These are phyloP conservation scores for Anacardium occidentale DNA, from an alignment of 345 rosid species.

Conservation along the genomic window DNA sequence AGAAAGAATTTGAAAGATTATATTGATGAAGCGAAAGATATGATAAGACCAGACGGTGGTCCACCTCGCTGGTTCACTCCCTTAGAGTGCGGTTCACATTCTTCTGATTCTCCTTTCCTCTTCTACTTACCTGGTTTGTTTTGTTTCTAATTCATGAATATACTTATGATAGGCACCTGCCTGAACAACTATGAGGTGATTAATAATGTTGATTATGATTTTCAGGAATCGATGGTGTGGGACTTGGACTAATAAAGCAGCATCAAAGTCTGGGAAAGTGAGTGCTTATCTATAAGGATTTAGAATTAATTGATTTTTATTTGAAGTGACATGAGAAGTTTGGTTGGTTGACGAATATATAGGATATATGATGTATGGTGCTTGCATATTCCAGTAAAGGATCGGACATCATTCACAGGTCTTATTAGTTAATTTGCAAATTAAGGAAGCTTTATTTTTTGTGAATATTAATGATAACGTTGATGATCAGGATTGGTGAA, in stretches of 20 bases:
- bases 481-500: constrained; percentile 52
- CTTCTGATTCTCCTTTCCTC: constrained; percentile 46
- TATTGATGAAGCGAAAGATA: constrained; percentile 36
- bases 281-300: constrained; percentile 14
- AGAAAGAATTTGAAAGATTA: constrained; percentile 41
- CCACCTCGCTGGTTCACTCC: constrained; percentile 72
- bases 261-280: constrained; percentile 60
- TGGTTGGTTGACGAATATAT: constrained; percentile 6
- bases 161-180: no score
- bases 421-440: no score
- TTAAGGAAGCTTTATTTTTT: no score
- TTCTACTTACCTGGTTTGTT: constrained; percentile 50
- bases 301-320: background rate
- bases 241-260: constrained; percentile 60
- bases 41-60: constrained; percentile 43
- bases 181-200: no score
- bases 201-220: background rate
- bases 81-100: constrained; percentile 34
- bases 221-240: constrained; percentile 67
- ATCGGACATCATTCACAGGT: constrained; percentile 70
- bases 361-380: constrained; percentile 78
- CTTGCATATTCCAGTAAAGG: constrained; percentile 79
- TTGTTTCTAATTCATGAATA: no score
- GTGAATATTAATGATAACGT: background rate
- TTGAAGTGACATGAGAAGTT: background rate